Evolutionary conservation across 2,329 filamentous ascomycete species (phyloP), one percentile per base, ranked within the genome.

Genomic region (Didymella pinodella): DNA sequence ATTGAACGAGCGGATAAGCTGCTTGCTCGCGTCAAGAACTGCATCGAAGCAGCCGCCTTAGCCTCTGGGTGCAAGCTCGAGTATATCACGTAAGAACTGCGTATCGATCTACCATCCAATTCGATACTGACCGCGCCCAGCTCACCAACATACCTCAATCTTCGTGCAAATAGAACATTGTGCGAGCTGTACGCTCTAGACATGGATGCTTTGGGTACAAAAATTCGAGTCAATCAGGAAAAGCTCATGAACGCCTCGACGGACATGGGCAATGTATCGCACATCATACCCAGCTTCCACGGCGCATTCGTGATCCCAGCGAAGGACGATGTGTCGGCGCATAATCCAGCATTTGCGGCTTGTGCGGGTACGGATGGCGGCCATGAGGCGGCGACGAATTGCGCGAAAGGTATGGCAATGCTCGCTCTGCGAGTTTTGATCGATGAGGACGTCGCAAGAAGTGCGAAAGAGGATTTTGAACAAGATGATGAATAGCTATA

Each of bases 251-350:
- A 75, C 1, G 61, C 54, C 16, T 64, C 57, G 4, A 64, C 65
- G 7, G 65, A 67, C 20, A 60, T 61, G 63, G 63, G 63, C 7
- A 67, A 67, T 29, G 61, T 65, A 16, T 62, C 61, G 5, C 61
- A 63, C 44, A 47, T 61, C 20, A 51, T 64, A 14, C 65, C 65
- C n/a, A 63, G 61, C 49, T 79, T 85, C 48, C 83, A 85, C 61
- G 79, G 80, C 4, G 79, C 77, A 31, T 84, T 85, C 57, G 74
- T 70, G 1, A 81, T 85, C 32, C 75, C 79, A 0, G 73, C 77
- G 1, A 64, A 57, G 1, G 52, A 73, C 0, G 73, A 77, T 12
- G 77, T 78, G 25, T 76, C 74, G 2, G 70, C 74, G 0, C 80
- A 82, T 58, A 77, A 75, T 31, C 76, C 78, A 7, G 65, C 72